These are phyloP conservation scores for Hyaloperonospora arabidopsidis DNA, from an alignment of 352 stramenopile genomes.

Conservation along the genomic window DNA sequence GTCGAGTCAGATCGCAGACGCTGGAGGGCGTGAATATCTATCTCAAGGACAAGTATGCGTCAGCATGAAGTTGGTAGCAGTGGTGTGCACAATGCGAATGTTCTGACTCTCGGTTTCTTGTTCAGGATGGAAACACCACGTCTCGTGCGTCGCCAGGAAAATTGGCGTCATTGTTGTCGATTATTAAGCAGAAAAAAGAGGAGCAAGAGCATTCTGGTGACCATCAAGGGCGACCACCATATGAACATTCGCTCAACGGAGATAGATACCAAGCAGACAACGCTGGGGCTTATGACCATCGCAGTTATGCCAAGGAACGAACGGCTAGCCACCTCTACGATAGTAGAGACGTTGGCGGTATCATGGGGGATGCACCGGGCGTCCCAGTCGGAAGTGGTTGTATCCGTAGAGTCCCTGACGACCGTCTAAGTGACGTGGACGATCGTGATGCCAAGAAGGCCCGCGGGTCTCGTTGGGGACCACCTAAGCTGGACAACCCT, in stretches of 20 bases:
- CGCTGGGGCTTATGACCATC: slow-evolving; percentile 11
- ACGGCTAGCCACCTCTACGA: slow-evolving; percentile 9
- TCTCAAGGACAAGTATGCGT: slow-evolving; percentile 15
- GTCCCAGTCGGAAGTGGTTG: slow-evolving; percentile 22
- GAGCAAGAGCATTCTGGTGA: slow-evolving; percentile 23
- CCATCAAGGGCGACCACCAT: slow-evolving; percentile 5
- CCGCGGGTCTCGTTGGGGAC: slow-evolving; percentile 64
- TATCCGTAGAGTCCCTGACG: slow-evolving; percentile 23
- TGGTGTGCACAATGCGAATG: not conserved
- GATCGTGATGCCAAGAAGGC: slow-evolving; percentile 54
- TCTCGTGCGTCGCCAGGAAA: slow-evolving; percentile 42
- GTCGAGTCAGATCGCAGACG: slow-evolving; percentile 50
- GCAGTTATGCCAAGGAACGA: slow-evolving; percentile 23
- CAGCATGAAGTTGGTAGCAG: not conserved
- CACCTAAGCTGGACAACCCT: slow-evolving; percentile 32
- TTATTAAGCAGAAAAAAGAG: slow-evolving; percentile 81
- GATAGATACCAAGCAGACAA: slow-evolving; percentile 14
- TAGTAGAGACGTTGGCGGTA: slow-evolving; percentile 20
- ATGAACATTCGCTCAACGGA: slow-evolving; percentile 13
- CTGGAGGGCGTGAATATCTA: slow-evolving; percentile 38
- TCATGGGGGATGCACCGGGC: slow-evolving; percentile 22
- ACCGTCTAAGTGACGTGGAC: slow-evolving; percentile 22
- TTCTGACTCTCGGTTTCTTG: slow-evolving; percentile 3
- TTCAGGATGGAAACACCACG: slow-evolving; percentile 30
- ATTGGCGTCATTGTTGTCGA: slow-evolving; percentile 68